Evolutionary conservation across 352 stramenopile species (phyloP), one percentile per base, ranked within the genome.

Genomic region (Globisporangium spiculum): DNA sequence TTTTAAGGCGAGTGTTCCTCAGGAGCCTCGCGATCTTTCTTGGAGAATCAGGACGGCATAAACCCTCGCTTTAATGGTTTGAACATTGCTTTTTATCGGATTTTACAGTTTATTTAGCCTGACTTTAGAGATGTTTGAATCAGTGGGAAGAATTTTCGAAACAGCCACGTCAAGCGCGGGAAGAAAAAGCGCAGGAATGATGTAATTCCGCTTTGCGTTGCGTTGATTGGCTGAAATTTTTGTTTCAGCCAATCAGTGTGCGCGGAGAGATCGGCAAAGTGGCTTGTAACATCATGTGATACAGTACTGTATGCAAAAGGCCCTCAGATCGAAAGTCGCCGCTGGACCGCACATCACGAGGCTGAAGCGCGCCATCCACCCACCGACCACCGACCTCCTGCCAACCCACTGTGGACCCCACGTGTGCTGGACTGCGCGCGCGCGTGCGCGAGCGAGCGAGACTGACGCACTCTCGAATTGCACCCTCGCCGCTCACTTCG

Each of bases 161-260:
- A 27, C 18, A 0, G 18, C 44, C 8, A 52, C 32, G 66, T 71
- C 60, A 70, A 64, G 7, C 20, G 20, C 36, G 18, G 9, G 27
- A 26, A 71, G 48, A 66, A 66, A 69, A 50, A 48, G 36, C 3
- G 9, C 66, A 22, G 4, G 56, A 66, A 71, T 71, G 66, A 71
- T 67, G 66, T 71, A 71, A 71, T 71, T 48, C 24, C 5, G 5
- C 20, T 46, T 3, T 20, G 3, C 12, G 38, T 38, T 14, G 4
- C 12, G 38, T 6, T 46, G 38, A 46, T 46, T 46, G 38, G 38
- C 4, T 46, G 38, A 46, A 46, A 46, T 20, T 1, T 7, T 20
- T 7, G 50, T 63, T 52, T 44, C 32, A 8, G 7, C 65, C 65
- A 69, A 69, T 69, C 54, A 60, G 32, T 22, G 56, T 1, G 44